Evolutionary conservation across 108 stramenopile genomes (phyloP), one percentile per base, ranked within the genome.

Genomic region (Pseudonitzschia pungens): DNA sequence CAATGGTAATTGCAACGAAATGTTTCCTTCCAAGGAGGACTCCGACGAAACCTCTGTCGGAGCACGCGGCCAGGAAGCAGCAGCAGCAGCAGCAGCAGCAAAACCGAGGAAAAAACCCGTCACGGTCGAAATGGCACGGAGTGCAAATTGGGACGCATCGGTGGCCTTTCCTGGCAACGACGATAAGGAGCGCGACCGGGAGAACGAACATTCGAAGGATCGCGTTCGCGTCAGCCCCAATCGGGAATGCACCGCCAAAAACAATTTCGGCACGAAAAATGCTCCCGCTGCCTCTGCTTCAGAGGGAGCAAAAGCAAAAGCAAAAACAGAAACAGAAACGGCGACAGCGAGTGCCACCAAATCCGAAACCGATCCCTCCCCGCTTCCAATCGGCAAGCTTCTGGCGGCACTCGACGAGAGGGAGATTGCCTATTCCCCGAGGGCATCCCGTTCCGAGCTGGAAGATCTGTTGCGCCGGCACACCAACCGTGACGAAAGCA

Each of bases 401-500:
- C 24, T 67, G 4, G 21, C 15, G 12, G 44, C 12, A 7, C 44
- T 67, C 28, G 44, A 67, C 24, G 44, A 48, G 20, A 21, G 15
- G 18, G 28, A 48, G 12, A 29, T 48, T 1, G 40, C 66, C 21
- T 67, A 48, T 67, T 67, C 66, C 5, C 66, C 66, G 24, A 45
- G 33, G 21, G 66, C 66, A 11, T 67, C 66, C 8, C 66, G 66
- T 2, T 26, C 21, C 15, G 66, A 67, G 8, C 36, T 67, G 4
- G 66, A 67, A 27, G 42, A 50, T 15, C 36, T 67, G 18, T 28
- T 50, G 11, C 33, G 14, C 12, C 4, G 15, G 1, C 45, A 14
- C 16, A 24, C 57, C 57, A 32, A 12, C 57, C 10, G 24, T 2
- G 16, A n/a, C 11, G 31, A 14, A 14, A 27, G 10, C 55, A 14